A percentile compares a stretch with the other conserved stretches of the same genome.
phyloP scores from a whole-genome alignment of 805 yeast genomes.

The Hemisphaericaspora nanyangensis region DNA sequence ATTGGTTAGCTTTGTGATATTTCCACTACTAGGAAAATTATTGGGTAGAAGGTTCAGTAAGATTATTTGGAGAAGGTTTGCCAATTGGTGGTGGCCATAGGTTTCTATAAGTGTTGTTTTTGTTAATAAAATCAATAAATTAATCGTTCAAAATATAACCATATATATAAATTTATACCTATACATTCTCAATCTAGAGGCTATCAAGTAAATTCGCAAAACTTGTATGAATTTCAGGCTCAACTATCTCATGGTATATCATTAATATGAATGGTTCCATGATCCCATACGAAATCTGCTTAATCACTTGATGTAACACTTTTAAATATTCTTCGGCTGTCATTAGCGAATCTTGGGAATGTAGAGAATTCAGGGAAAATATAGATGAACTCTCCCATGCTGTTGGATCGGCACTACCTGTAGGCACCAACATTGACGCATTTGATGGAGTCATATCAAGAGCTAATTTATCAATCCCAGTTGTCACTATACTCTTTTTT shows the following conservation, averaged over 20 bases:
- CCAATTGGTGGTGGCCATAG: constrained; percentile 29
- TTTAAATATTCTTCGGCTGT: constrained; percentile 31
- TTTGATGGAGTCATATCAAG: background rate
- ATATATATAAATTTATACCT: too few species aligned
- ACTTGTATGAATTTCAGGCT: constrained; percentile 23
- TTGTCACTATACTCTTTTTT: constrained; percentile 17
- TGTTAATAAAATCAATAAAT: too few species aligned
- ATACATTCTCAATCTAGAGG: background rate
- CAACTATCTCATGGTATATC: constrained; percentile 29
- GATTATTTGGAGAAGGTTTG: constrained; percentile 32
- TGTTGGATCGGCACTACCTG: constrained; percentile 2
- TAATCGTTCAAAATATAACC: too few species aligned
- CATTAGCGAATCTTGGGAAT: constrained; percentile 18
- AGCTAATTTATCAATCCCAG: background rate
- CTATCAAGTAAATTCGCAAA: constrained; percentile 24
- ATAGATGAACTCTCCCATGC: constrained; percentile 32
- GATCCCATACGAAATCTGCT: constrained; percentile 30
- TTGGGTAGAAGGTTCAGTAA: constrained; percentile 60
- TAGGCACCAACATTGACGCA: background rate
- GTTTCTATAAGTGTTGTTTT: too few species aligned
- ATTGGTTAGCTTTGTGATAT: constrained; percentile 53
- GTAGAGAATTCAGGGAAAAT: constrained; percentile 27
- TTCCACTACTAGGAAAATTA: constrained; percentile 66
- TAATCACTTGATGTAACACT: constrained; percentile 21
- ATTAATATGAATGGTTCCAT: constrained; percentile 34